Evolutionary conservation across 306 rosid genomes (phyloP), one percentile per base, ranked within the genome.

Genomic region (Abrus pulchellus): DNA sequence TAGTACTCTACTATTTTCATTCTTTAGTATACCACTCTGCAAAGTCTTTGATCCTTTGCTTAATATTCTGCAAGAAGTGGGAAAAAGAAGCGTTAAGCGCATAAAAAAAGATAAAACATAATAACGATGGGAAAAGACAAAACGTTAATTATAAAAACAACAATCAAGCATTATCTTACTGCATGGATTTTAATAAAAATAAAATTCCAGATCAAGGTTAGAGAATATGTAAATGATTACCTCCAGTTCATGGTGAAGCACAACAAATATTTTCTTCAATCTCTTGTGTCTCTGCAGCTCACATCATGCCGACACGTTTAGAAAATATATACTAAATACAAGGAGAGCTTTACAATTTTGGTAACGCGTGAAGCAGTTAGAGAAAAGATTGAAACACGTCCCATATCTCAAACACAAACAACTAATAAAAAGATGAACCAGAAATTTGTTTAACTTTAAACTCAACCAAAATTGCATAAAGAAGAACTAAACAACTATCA

Each of bases 281-380:
- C 93, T 89, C 90, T 84, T 90, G 76, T 93, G 97, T 86, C 91
- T 90, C 99, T 96, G 97, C 90, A 93, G 72, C 68, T 84, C 83
- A 74, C 40, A 83, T 40, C 66, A 56, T 63, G 54, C 54, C 47
- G 77, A 66, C 30, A 67, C 7, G 65, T 66, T 84, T 50, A 63
- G 32, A 55, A 78, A 11, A 78, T 75, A 52, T 14, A 33, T 64
- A 66, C 5, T 28, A 62, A 56, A 63, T 60, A 71, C 41, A 41
- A 69, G 28, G 56, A 48, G 7, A 76, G 59, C 32, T 57, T 71
- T 53, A 64, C 30, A 34, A 63, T 55, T 77, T 44, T 49, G 60
- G 57, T 44, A 33, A 49, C 66, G 52, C 75, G 48, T 65, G 52
- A 64, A 62, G 72, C 57, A 63, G 50, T 52, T 9, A 6, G 69